Conservation (phyloP, 2,329 filamentous ascomycete genomes). For the Colletotrichum nymphaeae region DNA sequence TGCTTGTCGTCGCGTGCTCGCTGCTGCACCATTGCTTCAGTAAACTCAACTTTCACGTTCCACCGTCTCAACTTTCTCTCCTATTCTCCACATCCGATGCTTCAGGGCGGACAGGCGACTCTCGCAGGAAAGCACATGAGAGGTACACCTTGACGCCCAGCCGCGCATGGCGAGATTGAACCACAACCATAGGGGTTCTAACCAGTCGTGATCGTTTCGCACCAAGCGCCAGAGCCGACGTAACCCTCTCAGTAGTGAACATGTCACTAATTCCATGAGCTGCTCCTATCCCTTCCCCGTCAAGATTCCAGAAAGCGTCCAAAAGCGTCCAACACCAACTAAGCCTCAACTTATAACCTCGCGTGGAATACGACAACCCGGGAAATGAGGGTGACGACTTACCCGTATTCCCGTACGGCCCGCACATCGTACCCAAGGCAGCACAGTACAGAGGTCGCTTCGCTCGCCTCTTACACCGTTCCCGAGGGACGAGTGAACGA, state of each 20-base stretch:
- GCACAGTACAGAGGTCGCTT: background rate
- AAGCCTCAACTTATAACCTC: background rate
- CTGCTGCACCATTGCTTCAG: background rate
- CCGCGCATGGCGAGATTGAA: background rate
- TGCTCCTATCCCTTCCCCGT: no score
- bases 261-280: background rate
- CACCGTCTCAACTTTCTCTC: background rate
- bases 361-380: background rate
- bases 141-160: slow-evolving; percentile 3
- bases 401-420: background rate
- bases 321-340: background rate
- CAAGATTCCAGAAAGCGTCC: background rate
- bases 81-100: background rate
- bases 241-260: no score
- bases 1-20: background rate
- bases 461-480: background rate
- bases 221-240: background rate
- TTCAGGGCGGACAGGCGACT: background rate
- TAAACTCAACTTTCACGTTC: background rate
- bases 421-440: slow-evolving; percentile 5
- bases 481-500: background rate
- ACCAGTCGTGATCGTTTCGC: background rate
- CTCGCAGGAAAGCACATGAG: background rate
- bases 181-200: background rate
- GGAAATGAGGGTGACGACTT: slow-evolving; percentile 19